These are phyloP conservation scores for Saccharum spontaneum DNA, from an alignment of 176 grass and related monocot genomes.

Conservation along the genomic window DNA sequence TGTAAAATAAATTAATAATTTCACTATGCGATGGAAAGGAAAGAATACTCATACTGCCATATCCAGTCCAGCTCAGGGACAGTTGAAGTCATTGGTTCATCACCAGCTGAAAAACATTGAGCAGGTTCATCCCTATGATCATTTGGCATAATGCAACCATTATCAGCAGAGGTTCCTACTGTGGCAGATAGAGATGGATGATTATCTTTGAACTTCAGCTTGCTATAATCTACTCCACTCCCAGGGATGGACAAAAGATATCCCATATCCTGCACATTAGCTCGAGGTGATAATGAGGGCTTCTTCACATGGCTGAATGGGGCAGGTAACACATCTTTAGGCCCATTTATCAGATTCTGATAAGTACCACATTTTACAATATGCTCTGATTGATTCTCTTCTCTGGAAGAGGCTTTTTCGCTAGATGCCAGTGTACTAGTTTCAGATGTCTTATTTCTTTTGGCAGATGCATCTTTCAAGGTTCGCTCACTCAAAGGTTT, in stretches of 20 bases:
- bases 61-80: slow-evolving; percentile 72
- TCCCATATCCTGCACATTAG: slow-evolving; percentile 21
- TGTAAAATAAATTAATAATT: slow-evolving; percentile 28
- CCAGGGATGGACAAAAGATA: slow-evolving; percentile 7
- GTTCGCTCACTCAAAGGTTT: slow-evolving; percentile 56
- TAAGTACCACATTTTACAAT: slow-evolving; percentile 34
- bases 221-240: neutral
- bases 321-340: slow-evolving; percentile 33
- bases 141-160: slow-evolving; percentile 20
- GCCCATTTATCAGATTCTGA: slow-evolving; percentile 26
- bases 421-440: neutral
- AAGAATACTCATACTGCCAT: slow-evolving; percentile 81
- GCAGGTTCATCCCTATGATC: slow-evolving; percentile 32
- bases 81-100: slow-evolving; percentile 50
- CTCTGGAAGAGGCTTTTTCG: slow-evolving; percentile 32
- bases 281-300: slow-evolving; percentile 1
- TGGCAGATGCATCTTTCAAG: slow-evolving; percentile 50
- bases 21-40: neutral
- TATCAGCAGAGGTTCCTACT: neutral
- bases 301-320: slow-evolving; percentile 31
- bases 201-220: slow-evolving; percentile 29
- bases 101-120: slow-evolving; percentile 33
- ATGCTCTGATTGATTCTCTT: slow-evolving; percentile 38
- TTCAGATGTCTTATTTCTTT: slow-evolving; percentile 39
- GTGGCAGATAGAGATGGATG: slow-evolving; percentile 14